Evolutionary conservation across 352 stramenopile genomes (phyloP).

Genomic region (Bremia lactucae): DNA sequence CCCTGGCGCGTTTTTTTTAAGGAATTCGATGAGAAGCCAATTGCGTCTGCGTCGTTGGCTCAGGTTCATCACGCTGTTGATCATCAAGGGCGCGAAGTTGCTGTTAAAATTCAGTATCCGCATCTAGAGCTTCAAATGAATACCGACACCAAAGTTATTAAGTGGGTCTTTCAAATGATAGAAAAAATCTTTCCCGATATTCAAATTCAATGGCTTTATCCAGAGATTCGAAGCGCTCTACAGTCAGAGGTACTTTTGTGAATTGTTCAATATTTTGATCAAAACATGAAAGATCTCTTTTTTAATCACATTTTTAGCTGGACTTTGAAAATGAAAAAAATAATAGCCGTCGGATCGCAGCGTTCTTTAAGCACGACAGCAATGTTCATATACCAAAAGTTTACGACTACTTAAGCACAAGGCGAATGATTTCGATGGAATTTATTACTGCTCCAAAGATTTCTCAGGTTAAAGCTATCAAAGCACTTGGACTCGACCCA

Average conservation of each 20-base stretch:
- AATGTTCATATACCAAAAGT: constrained; percentile 77
- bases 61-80: constrained; percentile 93
- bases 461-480: constrained; percentile 82
- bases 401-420: constrained; percentile 80
- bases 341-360: constrained; percentile 61
- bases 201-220: constrained; percentile 89
- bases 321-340: constrained; percentile 80
- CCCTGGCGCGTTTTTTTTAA: constrained; percentile 83
- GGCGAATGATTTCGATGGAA: constrained; percentile 92
- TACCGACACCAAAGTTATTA: constrained; percentile 66
- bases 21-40: constrained; percentile 85
- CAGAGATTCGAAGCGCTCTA: constrained; percentile 88
- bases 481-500: constrained; percentile 63
- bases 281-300: too few species aligned
- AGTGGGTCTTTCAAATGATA: constrained; percentile 38
- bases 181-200: constrained; percentile 88
- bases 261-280: neutral
- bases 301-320: constrained; percentile 27
- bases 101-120: constrained; percentile 95
- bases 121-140: constrained; percentile 74
- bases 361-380: constrained; percentile 40
- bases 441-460: constrained; percentile 94
- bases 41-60: constrained; percentile 92
- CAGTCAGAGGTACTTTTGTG: constrained; percentile 41
- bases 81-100: constrained; percentile 78